Evolutionary conservation across 1,284 basidiomycete species (phyloP), one percentile per base, ranked within the genome.

Genomic region (Ustilago vetiveriae): DNA sequence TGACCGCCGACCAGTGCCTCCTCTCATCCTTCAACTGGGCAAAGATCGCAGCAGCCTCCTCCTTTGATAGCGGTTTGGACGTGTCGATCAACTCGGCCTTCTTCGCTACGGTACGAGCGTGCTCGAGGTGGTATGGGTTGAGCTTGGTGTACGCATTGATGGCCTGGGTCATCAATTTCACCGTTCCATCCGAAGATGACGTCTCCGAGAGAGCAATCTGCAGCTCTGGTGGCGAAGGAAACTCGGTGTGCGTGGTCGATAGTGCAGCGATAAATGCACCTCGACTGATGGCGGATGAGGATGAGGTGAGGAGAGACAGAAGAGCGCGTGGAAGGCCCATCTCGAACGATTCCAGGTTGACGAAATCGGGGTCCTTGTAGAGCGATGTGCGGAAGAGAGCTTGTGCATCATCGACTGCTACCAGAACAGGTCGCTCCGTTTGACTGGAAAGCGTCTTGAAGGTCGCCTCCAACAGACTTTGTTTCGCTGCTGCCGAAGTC

Each of bases 331-430:
- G 92, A 19, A 92, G 83, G 9, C 90, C 90, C 4, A 98, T 85
- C 77, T 95, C 90, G 78, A 90, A 92, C 0, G 91, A 83, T 70
- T 90, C 88, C 53, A 97, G 87, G 6, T 84, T 76, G 10, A 85
- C 84, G 82, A 89, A 94, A 50, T 90, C 88, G 2, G 92, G 90
- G 57, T 92, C 89, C 36, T 89, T 87, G 84, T 96, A 97, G 17
- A 85, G 81, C 0, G 89, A 87, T 42, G 85, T 86, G 75, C 86
- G 84, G 81, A 92, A 94, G 29, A 96, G 84, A 0, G 90, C 86
- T 79, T 96, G 93, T 74, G 90, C 88, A 72, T 94, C 92, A 76
- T 97, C 94, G 1, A 96, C 83, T 0, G 92, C 93, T 24, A 95
- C 83, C 6, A 97, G 82, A 2, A 96, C 89, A 0, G 94, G 80